Evolutionary conservation across 768 basidiomycete genomes (phyloP), one percentile per base, ranked within the genome.

Genomic region (Mrakia blollopis): DNA sequence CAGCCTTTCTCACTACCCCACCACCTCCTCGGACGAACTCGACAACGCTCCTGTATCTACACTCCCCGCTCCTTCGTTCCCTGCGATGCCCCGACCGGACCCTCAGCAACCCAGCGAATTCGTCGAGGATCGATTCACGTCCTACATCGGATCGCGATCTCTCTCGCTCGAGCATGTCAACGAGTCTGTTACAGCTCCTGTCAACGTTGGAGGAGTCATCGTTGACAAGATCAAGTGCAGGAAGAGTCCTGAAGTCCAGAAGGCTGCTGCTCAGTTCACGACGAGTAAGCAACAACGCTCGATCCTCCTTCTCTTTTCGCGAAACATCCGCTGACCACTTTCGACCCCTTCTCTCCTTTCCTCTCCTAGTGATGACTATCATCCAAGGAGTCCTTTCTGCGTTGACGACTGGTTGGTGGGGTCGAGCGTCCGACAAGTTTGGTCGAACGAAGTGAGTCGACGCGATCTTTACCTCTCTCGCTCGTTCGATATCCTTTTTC

Each of bases 341-440:
- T 44, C 28, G 30, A 14, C 28, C 32, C 30, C 37, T 68, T 8
- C 9, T 70, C 72, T 74, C 23, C 21, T 35, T 50, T 50, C 35
- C 25, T 71, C 70, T 14, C 37, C 32, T 79, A 92, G 91, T 87
- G 30, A 89, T 95, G 83, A 89, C 90, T 2, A 89, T 91, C 16
- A 87, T 87, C 13, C 91, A 91, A 89, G 93, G 92, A 72, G 81
- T 88, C 10, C 86, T 97, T 57, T 91, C 91, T 72, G 92, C 92
- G 0, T 84, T 92, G 67, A 92, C 91, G 6, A 92, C 92, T 0
- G 92, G 91, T 0, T 91, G 90, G 85, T 97, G 94, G 94, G 92
- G 92, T 72, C 87, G 89, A 69, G 88, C 89, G 60, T 90, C 91
- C 14, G 93, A 95, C 82, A 84, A 86, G 13, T 85, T 89, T 79